Evolutionary conservation across 805 yeast genomes (phyloP), one percentile per base, ranked within the genome.

Genomic region (Suhomyces sp.): DNA sequence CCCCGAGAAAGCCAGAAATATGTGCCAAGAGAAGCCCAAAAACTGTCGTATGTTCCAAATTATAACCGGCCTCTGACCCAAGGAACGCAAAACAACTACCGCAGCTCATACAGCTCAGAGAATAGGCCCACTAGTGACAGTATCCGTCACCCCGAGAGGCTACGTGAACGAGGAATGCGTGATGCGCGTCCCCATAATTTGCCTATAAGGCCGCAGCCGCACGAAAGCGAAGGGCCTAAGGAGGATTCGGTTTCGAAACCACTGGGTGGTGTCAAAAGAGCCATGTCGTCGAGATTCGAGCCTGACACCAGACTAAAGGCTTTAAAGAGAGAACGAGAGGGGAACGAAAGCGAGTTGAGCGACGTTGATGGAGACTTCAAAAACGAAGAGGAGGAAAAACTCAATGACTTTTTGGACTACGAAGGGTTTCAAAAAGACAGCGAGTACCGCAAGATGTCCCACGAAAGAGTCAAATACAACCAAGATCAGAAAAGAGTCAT

Each of bases 261-360:
- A 13, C 9, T n/a, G 17, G 35, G 31, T 27, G 31, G 31, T 35
- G 40, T 35, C 22, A 37, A 37, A 37, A 17, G 41, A 19, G 15
- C 37, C 44, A 8, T 21, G 20, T 24, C 46, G 8, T 7, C 40
- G 20, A n/a, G 20, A 5, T 17, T 22, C 6, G 37, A 35, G n/a
- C 50, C 50, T 6, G 21, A n/a, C 35, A 51, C 37, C 17, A 40
- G 50, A 9, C 17, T 35, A 19, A 46, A 46, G 19, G 40, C 20
- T 13, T 20, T 47, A 19, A 33, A 47, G 47, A 29, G 12, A 37
- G 44, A 24, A 44, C 17, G 48, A 27, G 24, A 46, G n/a, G 47
- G 47, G 4, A 52, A 50, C 47, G 68, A 65, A 9, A 60, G 65
- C 52, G 68, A 65, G 51, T 50, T 65, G 22, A 63, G 63, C 15